Evolutionary conservation across 495 filamentous ascomycete genomes (phyloP).

Genomic region (Parmelia sp.): DNA sequence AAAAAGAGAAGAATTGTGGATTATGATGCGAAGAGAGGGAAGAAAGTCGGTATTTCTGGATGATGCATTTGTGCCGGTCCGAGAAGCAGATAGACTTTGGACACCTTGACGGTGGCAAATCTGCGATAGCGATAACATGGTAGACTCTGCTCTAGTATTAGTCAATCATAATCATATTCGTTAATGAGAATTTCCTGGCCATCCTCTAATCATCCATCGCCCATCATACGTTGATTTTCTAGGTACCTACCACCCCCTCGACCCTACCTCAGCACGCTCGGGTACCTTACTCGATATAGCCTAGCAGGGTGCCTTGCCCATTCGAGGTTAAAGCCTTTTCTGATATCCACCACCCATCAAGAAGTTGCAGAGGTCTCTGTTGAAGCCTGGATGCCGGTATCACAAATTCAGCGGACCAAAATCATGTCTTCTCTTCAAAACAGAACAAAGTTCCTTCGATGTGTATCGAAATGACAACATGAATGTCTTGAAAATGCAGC

Average conservation of each 20-base stretch:
- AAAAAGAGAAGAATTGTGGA: constrained; percentile 60
- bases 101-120: background rate
- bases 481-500: background rate
- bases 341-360: background rate
- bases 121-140: background rate
- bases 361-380: background rate
- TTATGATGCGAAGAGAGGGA: constrained; percentile 44
- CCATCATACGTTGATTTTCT: too few species aligned
- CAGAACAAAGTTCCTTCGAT: background rate
- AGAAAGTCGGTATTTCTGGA: background rate
- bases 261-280: too few species aligned
- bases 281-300: too few species aligned
- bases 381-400: background rate
- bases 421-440: background rate
- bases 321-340: background rate
- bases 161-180: background rate
- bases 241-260: background rate
- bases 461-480: too few species aligned
- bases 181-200: background rate
- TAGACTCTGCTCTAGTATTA: background rate
- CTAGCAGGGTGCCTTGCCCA: background rate
- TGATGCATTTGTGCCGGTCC: constrained; percentile 7
- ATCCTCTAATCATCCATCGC: background rate
- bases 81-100: background rate
- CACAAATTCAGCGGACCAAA: background rate